Conservation (phyloP, 768 basidiomycete genomes). For the Flagelloscypha sp. region DNA sequence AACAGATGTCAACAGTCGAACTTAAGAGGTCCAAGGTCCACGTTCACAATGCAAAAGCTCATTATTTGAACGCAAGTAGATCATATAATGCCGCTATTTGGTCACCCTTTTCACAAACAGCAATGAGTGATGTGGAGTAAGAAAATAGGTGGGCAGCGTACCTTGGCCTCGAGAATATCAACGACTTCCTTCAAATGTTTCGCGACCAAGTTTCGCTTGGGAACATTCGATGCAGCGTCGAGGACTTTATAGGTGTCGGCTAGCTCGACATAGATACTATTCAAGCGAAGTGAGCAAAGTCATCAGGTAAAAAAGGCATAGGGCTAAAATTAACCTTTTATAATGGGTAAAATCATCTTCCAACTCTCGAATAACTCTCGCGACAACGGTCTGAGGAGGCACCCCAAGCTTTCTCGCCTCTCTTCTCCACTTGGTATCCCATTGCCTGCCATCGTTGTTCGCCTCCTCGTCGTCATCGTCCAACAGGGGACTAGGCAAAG, state of each 20-base stretch:
- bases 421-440: conserved; percentile 9
- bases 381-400: conserved; percentile 84
- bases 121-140: conserved; percentile 2
- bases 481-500: too few relatives aligned
- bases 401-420: conserved; percentile 34
- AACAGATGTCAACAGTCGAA: too few relatives aligned
- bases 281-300: conserved; percentile 1
- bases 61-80: conserved; percentile 65
- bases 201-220: conserved; percentile 79
- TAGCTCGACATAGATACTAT: conserved; percentile 81
- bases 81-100: conserved; percentile 91
- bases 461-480: conserved; percentile 28
- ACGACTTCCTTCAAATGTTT: conserved; percentile 87
- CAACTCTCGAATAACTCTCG: conserved; percentile 75
- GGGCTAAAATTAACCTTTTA: conserved; percentile 55
- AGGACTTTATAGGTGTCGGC: conserved; percentile 90
- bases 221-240: conserved; percentile 75
- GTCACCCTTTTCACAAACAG: conserved; percentile 63
- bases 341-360: conserved; percentile 96
- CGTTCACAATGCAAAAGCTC: too few relatives aligned
- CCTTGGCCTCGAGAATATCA: conserved; percentile 88
- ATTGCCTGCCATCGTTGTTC: conserved; percentile 7
- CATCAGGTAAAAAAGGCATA: conserved; percentile 5
- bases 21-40: too few relatives aligned
- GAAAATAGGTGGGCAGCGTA: conserved; percentile 19